Conservation (phyloP, 371 early-diverging fungal genomes). For the Thermomucor indicae-seudaticae region DNA sequence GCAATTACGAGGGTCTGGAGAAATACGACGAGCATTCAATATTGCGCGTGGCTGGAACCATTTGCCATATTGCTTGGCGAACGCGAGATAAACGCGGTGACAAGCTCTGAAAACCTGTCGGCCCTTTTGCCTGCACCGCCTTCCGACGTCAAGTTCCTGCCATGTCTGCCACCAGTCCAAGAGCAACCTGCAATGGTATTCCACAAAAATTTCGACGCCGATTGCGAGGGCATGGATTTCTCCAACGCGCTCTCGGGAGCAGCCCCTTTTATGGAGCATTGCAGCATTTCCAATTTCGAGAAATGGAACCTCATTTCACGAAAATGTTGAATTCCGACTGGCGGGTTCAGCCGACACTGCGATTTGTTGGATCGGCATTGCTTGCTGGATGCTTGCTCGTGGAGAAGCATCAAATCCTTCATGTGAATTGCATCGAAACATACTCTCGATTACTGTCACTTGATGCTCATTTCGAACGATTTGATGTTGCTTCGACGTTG, state of each 20-base stretch:
- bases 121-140: no score
- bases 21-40: no score
- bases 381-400: background rate
- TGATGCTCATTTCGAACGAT: background rate
- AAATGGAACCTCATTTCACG: background rate
- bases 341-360: background rate
- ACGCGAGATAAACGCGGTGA: background rate
- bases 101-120: background rate
- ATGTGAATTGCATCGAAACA: background rate
- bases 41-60: no score
- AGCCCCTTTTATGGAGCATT: background rate
- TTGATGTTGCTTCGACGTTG: background rate
- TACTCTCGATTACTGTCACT: background rate
- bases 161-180: background rate
- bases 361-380: background rate
- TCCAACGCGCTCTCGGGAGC: background rate
- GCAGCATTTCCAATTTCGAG: background rate
- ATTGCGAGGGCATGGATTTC: background rate
- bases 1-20: no score
- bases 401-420: background rate
- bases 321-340: background rate
- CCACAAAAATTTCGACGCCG: background rate
- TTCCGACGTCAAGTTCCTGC: slow-evolving; percentile 2
- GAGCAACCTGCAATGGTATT: background rate
- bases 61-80: background rate